Evolutionary conservation across 2,329 filamentous ascomycete species (phyloP).

Genomic region (Blastomyces parvus): DNA sequence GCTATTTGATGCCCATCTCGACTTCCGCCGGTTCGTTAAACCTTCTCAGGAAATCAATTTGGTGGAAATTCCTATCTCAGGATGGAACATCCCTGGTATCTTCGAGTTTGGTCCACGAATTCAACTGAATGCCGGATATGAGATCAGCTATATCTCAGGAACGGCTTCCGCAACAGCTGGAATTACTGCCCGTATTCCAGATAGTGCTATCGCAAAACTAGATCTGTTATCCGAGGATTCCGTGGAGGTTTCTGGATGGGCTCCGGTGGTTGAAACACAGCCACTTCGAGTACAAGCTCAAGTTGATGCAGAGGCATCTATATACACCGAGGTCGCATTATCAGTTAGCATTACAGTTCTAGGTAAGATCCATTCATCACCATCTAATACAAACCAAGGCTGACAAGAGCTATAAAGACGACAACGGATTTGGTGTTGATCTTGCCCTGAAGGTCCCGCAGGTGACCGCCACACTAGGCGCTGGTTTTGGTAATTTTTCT

Average conservation of each 20-base stretch:
- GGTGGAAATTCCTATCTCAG: conserved; percentile 8
- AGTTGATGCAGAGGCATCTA: conserved; percentile 6
- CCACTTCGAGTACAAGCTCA: conserved; percentile 9
- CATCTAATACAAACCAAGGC: neutral
- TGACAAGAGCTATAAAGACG: conserved; percentile 7
- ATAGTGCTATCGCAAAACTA: conserved; percentile 9
- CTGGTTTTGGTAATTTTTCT: conserved; percentile 4
- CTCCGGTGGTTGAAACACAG: conserved; percentile 7
- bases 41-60: conserved; percentile 7
- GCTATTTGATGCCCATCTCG: conserved; percentile 7
- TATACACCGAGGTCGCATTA: conserved; percentile 11
- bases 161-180: conserved; percentile 8
- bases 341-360: conserved; percentile 9
- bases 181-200: conserved; percentile 8
- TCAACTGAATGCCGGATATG: conserved; percentile 10
- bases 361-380: neutral
- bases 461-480: conserved; percentile 7
- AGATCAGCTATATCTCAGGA: conserved; percentile 9
- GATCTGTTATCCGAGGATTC: conserved; percentile 8
- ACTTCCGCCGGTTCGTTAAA: conserved; percentile 1
- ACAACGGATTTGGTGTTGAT: conserved; percentile 11
- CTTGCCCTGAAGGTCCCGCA: conserved; percentile 8
- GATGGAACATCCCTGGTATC: conserved; percentile 11
- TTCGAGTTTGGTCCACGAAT: conserved; percentile 10
- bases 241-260: conserved; percentile 10